phyloP scores from a whole-genome alignment of 2,329 filamentous ascomycete species.

The Talaromyces sp. region DNA sequence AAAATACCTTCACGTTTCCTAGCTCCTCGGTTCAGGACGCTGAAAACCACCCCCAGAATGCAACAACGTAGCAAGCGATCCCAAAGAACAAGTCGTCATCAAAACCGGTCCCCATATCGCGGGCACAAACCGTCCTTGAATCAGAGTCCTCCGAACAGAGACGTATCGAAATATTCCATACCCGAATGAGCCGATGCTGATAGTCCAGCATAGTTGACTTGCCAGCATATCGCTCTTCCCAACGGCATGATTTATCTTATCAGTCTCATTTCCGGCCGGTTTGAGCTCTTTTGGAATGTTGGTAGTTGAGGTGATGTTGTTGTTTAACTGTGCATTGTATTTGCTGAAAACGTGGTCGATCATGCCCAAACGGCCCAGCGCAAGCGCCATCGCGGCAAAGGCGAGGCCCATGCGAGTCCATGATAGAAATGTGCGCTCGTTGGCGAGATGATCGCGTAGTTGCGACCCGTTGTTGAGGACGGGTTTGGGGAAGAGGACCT shows the following conservation, averaged over 20 bases:
- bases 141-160: slow-evolving; percentile 26
- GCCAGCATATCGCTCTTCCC: slow-evolving; percentile 18
- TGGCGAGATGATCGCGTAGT: slow-evolving; percentile 33
- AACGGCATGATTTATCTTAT: not conserved
- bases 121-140: slow-evolving; percentile 28
- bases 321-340: not conserved
- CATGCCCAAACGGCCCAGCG: slow-evolving; percentile 28
- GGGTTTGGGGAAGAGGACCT: slow-evolving; percentile 24
- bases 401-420: slow-evolving; percentile 34
- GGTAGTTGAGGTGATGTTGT: not conserved
- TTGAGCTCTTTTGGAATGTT: not conserved
- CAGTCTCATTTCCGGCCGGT: not conserved
- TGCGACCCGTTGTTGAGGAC: slow-evolving; percentile 31
- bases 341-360: slow-evolving; percentile 28
- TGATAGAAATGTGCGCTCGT: slow-evolving; percentile 34
- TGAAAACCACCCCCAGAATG: slow-evolving; percentile 8
- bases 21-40: not conserved
- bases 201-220: slow-evolving; percentile 24
- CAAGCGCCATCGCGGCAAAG: slow-evolving; percentile 31
- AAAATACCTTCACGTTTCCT: not conserved
- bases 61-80: slow-evolving; percentile 18
- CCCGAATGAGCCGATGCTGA: slow-evolving; percentile 29
- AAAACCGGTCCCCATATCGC: slow-evolving; percentile 31
- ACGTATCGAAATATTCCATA: slow-evolving; percentile 29
- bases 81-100: slow-evolving; percentile 26